phyloP scores from a whole-genome alignment of 805 yeast species.

The Schwanniomyces pseudopolymorphus region DNA sequence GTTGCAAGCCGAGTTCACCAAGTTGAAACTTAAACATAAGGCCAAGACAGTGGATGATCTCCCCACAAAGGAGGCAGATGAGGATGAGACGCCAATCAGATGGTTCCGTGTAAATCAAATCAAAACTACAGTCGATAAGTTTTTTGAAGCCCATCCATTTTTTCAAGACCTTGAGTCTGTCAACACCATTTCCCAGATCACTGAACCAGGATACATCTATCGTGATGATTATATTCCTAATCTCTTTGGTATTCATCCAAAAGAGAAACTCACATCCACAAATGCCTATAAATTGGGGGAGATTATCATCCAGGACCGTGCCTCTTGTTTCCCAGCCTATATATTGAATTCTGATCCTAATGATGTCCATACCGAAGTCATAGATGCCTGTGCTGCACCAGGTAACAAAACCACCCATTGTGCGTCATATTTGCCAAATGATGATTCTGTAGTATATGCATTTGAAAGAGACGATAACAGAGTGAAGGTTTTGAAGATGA shows the following conservation, averaged over 20 bases:
- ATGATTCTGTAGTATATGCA: conserved; percentile 58
- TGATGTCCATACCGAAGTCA: conserved; percentile 55
- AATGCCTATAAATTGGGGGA: conserved; percentile 72
- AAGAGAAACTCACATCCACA: conserved; percentile 65
- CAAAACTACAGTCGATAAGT: conserved; percentile 40
- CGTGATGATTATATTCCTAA: conserved; percentile 73
- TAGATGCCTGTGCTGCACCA: conserved; percentile 98
- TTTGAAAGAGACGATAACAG: conserved; percentile 84
- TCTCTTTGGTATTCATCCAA: conserved; percentile 80
- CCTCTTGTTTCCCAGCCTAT: conserved; percentile 94
- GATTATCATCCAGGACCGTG: conserved; percentile 90
- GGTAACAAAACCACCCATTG: conserved; percentile 96
- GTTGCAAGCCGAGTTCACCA: conserved; percentile 76
- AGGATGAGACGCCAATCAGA: conserved; percentile 68
- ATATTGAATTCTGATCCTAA: conserved; percentile 59
- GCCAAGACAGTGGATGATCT: conserved; percentile 54
- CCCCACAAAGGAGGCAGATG: conserved; percentile 22
- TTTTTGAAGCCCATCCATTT: conserved; percentile 33
- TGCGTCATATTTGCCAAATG: conserved; percentile 58
- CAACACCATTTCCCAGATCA: conserved; percentile 33
- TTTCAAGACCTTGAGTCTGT: conserved; percentile 50
- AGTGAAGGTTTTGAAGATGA: conserved; percentile 64
- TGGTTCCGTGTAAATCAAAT: conserved; percentile 79
- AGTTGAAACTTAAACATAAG: conserved; percentile 70
- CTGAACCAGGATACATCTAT: conserved; percentile 57